These are phyloP conservation scores for Ottelia alismoides DNA, from an alignment of 106 monocot genomes.

Conservation along the genomic window DNA sequence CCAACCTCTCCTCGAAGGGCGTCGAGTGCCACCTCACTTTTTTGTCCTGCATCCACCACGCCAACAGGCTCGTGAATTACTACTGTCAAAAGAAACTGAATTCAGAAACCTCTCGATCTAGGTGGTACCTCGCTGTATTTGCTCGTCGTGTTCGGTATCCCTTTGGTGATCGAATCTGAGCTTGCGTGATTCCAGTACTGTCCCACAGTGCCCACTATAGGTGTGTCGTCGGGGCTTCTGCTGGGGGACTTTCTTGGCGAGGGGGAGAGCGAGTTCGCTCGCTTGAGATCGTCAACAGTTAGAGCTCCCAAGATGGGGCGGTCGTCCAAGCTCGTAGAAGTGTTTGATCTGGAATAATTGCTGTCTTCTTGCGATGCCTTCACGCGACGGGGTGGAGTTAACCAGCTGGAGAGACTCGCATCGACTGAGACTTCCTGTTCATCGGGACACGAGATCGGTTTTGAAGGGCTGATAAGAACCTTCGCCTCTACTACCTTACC, in stretches of 20 bases:
- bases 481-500: constrained; percentile 3
- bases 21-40: constrained; percentile 62
- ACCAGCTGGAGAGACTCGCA: constrained; percentile 80
- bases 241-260: constrained; percentile 56
- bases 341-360: constrained; percentile 11
- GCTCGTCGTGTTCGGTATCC: constrained; percentile 65
- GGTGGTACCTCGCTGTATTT: constrained; percentile 53
- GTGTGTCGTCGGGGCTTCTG: constrained; percentile 56
- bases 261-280: constrained; percentile 26
- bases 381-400: constrained; percentile 22
- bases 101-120: not conserved
- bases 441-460: not conserved
- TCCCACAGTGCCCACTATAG: constrained; percentile 70
- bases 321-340: constrained; percentile 38
- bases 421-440: constrained; percentile 33
- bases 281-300: constrained; percentile 65
- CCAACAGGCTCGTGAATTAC: not conserved
- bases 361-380: constrained; percentile 12
- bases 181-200: constrained; percentile 50
- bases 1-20: constrained; percentile 52
- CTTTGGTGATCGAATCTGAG: constrained; percentile 22
- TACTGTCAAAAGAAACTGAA: not conserved
- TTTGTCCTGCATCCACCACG: constrained; percentile 27
- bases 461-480: not conserved
- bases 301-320: constrained; percentile 75